Base-by-base conservation (phyloP, 2,329 filamentous ascomycete species). In the Orbilia quercus region DNA sequence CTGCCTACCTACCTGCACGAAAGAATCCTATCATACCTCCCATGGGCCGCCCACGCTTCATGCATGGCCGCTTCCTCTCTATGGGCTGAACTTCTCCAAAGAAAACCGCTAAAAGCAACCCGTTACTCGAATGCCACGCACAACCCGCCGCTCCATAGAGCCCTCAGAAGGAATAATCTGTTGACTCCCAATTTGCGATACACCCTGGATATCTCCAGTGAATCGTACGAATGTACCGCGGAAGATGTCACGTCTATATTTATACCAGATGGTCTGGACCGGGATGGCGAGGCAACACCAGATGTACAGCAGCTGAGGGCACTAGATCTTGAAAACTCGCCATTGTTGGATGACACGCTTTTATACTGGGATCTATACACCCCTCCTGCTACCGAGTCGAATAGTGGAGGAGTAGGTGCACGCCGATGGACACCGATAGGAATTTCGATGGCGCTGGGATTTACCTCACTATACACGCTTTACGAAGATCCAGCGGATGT, bases 1-100 rank as follows among this genome's bases (percentile, higher is more conserved):
- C 22, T 62, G 1, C 58, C 58, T 16, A n/a, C 31, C 5, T 31
- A 51, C 14, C 22, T 62, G 7, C 58, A 62, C 36, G n/a, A 31
- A 23, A 34, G 51, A 51, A 62, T 62, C 22, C 58, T 62, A 22
- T 44, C 31, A 1, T 42, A 53, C n/a, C 31, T 62, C 16, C 31
- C 31, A 20, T 62, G 48, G 20, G 20, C n/a, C 20, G 51, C 45
- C 4, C 58, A 62, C 47, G 44, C 44, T 6, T 23, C n/a, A 47
- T 47, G 44, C 20, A 47, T 47, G 44, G 44, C 44, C 7, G 12
- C 44, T 2, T 47, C 44, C 9, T 9, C 44, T 47, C n/a, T 23
- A 9, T 47, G 44, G 44, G 2, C 44, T 5, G n/a, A 18, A 2
- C n/a, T 47, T 5, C 44, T 47, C 9, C 44, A 47, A 23, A 18